Evolutionary conservation across 768 basidiomycete species (phyloP).

Genomic region (Mycena galericulata): DNA sequence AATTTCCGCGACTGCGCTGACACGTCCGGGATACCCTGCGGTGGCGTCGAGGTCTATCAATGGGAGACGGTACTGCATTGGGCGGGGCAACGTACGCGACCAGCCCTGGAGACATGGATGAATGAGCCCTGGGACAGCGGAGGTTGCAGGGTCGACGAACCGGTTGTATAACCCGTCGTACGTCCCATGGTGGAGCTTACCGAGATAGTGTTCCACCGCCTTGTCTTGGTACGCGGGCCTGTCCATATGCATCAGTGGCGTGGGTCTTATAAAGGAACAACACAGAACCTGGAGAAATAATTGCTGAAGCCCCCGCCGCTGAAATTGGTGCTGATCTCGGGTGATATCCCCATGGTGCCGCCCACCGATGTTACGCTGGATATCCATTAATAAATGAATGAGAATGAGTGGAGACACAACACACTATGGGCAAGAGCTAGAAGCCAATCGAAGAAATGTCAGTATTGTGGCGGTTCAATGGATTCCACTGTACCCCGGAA

Average conservation of each 20-base stretch:
- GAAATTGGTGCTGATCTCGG: constrained; percentile 70
- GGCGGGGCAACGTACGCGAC: constrained; percentile 56
- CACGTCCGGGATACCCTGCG: constrained; percentile 74
- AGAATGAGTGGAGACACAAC: constrained; percentile 22
- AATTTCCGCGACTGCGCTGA: constrained; percentile 67
- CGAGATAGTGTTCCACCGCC: constrained; percentile 59
- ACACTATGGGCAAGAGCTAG: constrained; percentile 62
- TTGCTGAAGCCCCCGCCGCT: constrained; percentile 84
- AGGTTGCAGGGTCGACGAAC: constrained; percentile 47
- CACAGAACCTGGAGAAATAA: constrained; percentile 54
- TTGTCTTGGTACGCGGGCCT: constrained; percentile 66
- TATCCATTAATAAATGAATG: not conserved
- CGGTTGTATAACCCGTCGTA: constrained; percentile 72
- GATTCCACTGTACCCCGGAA: constrained; percentile 60
- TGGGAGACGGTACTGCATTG: not conserved
- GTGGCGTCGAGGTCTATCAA: not conserved
- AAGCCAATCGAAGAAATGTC: not conserved
- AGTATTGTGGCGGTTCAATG: not conserved
- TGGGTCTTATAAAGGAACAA: not conserved
- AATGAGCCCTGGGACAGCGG: not conserved
- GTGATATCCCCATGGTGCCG: constrained; percentile 64
- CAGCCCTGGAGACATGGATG: constrained; percentile 48
- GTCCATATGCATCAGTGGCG: constrained; percentile 49
- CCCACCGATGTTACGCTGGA: constrained; percentile 79
- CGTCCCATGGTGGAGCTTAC: constrained; percentile 56